These are phyloP conservation scores for Brassica hybrid DNA, from an alignment of 441 rosid species.

Conservation along the genomic window DNA sequence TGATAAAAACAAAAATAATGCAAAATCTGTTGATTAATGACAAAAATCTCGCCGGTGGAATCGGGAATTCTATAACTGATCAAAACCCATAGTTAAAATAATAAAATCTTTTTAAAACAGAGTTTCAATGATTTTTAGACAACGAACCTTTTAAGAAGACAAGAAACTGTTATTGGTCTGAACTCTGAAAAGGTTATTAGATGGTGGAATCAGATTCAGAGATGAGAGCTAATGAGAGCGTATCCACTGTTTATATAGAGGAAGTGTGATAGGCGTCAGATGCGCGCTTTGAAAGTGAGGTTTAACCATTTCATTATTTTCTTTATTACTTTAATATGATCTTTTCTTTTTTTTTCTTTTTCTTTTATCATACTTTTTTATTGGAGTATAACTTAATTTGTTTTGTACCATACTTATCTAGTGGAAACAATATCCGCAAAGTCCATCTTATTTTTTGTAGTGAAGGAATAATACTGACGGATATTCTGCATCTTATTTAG, in stretches of 20 bases:
- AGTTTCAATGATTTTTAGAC: background rate
- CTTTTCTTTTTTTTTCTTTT: too few relatives aligned
- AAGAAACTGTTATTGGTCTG: background rate
- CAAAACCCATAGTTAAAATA: background rate
- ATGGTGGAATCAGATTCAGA: conserved; percentile 24
- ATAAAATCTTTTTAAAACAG: background rate
- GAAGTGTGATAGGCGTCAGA: background rate
- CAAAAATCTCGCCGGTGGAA: background rate
- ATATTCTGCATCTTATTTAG: background rate
- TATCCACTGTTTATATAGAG: conserved; percentile 27
- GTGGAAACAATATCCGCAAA: background rate
- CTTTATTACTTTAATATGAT: too few relatives aligned
- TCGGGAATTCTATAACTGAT: background rate
- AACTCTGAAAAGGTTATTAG: too few relatives aligned
- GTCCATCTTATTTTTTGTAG: background rate
- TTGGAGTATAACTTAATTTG: background rate
- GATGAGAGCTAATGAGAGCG: conserved; percentile 4
- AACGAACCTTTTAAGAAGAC: conserved; percentile 29
- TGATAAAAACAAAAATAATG: background rate
- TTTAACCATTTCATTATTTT: background rate
- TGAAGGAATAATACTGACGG: conserved; percentile 7
- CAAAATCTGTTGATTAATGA: background rate
- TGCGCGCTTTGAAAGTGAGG: background rate
- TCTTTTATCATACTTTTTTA: background rate
- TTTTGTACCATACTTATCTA: background rate